A percentile compares a stretch with the other conserved stretches of the same genome.
Evolutionary conservation across 108 stramenopile genomes (phyloP).

Genomic region (Stephanodiscus minutulus): DNA sequence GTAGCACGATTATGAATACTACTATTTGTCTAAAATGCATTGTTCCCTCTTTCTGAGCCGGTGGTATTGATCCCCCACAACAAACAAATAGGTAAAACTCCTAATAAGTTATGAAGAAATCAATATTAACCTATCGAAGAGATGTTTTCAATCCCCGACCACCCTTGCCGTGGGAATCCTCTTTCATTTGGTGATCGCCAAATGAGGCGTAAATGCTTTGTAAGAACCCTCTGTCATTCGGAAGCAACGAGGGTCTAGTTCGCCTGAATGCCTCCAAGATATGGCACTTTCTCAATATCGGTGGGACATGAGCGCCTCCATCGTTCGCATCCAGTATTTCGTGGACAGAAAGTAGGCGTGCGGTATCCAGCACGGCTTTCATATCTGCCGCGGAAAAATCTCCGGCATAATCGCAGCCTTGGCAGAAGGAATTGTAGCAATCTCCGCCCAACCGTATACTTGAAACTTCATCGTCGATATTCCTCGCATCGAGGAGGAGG

Average conservation of each 20-base stretch:
- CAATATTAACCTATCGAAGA: conserved; percentile 9
- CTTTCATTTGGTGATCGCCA: not conserved
- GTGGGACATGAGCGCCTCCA: not conserved
- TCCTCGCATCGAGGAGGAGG: conserved; percentile 50
- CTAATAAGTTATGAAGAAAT: not conserved
- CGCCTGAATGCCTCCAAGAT: conserved; percentile 38
- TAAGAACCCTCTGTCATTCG: conserved; percentile 19
- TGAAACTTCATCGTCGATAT: conserved; percentile 48
- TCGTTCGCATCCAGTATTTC: conserved; percentile 30
- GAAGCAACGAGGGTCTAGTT: conserved; percentile 42
- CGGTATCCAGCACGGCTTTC: conserved; percentile 76
- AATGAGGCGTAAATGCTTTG: conserved; percentile 31
- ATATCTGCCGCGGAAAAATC: conserved; percentile 80
- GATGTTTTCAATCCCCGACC: conserved; percentile 25
- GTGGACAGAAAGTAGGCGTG: conserved; percentile 77
- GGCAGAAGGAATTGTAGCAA: conserved; percentile 24
- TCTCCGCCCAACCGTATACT: conserved; percentile 22
- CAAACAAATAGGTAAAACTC: not conserved
- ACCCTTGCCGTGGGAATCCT: not conserved
- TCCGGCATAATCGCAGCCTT: conserved; percentile 27
- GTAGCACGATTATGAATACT: no score
- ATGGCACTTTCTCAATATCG: conserved; percentile 28
- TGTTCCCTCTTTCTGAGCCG: no score
- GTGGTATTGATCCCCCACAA: not conserved
- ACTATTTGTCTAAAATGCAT: no score